Base-by-base conservation (phyloP, 192 early-diverging fungal genomes). In the Rhizoclosmatium globosum region DNA sequence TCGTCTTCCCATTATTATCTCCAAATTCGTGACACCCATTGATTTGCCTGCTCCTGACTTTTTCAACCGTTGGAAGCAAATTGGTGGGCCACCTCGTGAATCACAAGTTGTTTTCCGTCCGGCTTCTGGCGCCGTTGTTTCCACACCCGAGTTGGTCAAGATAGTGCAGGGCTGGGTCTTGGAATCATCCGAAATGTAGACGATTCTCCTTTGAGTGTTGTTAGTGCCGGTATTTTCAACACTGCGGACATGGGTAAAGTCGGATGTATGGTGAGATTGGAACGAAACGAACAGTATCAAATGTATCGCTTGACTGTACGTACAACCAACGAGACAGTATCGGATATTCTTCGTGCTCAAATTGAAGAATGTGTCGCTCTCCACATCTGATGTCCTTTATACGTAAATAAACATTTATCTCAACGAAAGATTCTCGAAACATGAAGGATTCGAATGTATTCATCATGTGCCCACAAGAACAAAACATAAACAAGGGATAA, bases 31-130 rank as follows among this genome's bases (percentile, higher is more conserved):
- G 76, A 93, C 95, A 41, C 92, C 93, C 1, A 93, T 96, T 13
- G 83, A 86, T 48, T 89, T 99, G 61, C 77, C 91, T 38, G 89
- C 92, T 4, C 44, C 77, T 6, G 94, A 95, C 76, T 99, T 97
- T 81, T 96, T 99, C 77, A 81, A 85, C 11, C 87, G 98, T 21
- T 99, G 98, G 98, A 92, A 92, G 81, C 97, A 99, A 85, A 93
- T 99, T 82, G 96, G 96, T 41, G 96, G 94, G 0, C 82, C 94
- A 1, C 92, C 91, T 2, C 87, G 95, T 38, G 97, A 99, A 77
- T 85, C 84, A 21, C 95, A 97, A 84, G 84, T 82, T 31, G 87
- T 96, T n/a, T 92, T 92, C 74, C 83, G 85, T 47, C 67, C 80
- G 2, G 77, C 85, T 42, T 65, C 76, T 2, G 77, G 77, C 0